Conservation (phyloP, 768 basidiomycete species). For the Russula olivacea region DNA sequence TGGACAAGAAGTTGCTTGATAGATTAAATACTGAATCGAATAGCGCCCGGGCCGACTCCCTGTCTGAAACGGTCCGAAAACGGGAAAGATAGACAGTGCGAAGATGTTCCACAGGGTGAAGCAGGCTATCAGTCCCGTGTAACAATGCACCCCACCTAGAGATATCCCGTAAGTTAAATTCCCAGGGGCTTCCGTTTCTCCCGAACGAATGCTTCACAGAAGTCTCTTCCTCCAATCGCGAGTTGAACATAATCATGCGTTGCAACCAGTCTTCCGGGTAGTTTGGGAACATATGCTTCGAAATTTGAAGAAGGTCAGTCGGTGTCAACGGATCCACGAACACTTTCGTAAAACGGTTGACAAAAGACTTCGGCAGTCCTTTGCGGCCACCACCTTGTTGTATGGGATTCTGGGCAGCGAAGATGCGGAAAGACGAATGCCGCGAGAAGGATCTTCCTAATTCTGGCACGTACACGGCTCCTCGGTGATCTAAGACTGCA, state of each 20-base stretch:
- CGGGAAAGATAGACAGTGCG: conserved; percentile 76
- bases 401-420: conserved; percentile 95
- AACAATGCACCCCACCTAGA: conserved; percentile 77
- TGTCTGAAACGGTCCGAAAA: conserved; percentile 73
- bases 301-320: conserved; percentile 73
- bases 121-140: conserved; percentile 29
- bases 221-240: conserved; percentile 59
- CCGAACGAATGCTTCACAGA: conserved; percentile 62
- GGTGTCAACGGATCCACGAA: conserved; percentile 81
- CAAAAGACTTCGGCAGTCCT: conserved; percentile 93
- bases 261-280: conserved; percentile 49
- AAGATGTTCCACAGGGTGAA: conserved; percentile 58
- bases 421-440: conserved; percentile 93
- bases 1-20: conserved; percentile 26
- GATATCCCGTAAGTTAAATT: conserved; percentile 95
- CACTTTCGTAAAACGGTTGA: conserved; percentile 98
- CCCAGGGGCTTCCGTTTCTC: conserved; percentile 86
- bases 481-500: conserved; percentile 92
- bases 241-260: conserved; percentile 81
- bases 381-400: conserved; percentile 96
- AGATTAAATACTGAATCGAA: conserved; percentile 49
- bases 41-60: conserved; percentile 43
- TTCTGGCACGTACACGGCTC: conserved; percentile 92
- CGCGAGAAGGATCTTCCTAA: conserved; percentile 80
- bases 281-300: conserved; percentile 63